A percentile compares a stretch with the other conserved stretches of the same genome.
Conservation (phyloP, 2,329 filamentous ascomycete species). For the Colletotrichum cuscutae region DNA sequence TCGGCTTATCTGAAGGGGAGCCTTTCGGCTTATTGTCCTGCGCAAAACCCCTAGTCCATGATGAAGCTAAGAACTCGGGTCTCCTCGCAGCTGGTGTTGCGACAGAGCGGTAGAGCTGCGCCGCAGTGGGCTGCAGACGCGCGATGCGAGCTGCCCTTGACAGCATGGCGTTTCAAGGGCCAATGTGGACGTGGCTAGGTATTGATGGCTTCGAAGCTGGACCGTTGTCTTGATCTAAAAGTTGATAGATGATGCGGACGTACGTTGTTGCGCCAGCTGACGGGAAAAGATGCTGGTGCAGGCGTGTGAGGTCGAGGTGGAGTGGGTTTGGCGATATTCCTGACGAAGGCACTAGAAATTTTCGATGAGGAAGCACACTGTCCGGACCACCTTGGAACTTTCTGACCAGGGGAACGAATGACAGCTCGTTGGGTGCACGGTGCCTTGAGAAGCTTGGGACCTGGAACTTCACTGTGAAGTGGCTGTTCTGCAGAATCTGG, state of each 20-base stretch:
- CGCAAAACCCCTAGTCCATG: constrained; percentile 34
- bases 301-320: constrained; percentile 14
- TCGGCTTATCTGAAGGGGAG: constrained; percentile 15
- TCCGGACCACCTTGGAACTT: constrained; percentile 2
- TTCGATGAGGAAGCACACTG: constrained; percentile 20
- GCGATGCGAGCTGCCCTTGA: constrained; percentile 38
- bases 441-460: background rate
- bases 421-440: background rate
- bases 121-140: constrained; percentile 35
- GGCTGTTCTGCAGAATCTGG: background rate
- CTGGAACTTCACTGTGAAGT: background rate
- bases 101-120: constrained; percentile 33
- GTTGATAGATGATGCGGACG: background rate
- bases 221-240: background rate
- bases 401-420: background rate
- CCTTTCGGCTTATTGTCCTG: constrained; percentile 27
- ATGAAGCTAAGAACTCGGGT: constrained; percentile 25
- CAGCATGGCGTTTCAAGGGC: constrained; percentile 36
- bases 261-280: constrained; percentile 12
- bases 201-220: background rate
- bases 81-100: constrained; percentile 30
- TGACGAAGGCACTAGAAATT: constrained; percentile 35
- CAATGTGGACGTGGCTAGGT: background rate
- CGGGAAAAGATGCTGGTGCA: constrained; percentile 1
- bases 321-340: constrained; percentile 27